phyloP scores from a whole-genome alignment of 2,329 filamentous ascomycete genomes.

The Exophiala calicioides region DNA sequence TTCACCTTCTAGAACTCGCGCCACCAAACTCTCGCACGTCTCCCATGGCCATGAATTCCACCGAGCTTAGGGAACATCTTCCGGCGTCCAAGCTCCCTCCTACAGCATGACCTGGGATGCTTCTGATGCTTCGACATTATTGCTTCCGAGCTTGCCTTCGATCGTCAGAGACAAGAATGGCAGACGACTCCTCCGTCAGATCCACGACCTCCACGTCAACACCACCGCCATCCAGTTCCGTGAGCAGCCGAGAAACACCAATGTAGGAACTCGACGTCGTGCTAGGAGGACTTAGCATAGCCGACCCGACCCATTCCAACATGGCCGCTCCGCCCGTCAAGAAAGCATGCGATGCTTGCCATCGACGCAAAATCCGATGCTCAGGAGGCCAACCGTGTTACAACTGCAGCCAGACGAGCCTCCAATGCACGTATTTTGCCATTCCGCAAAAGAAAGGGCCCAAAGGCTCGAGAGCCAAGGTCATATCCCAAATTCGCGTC shows the following conservation, averaged over 20 bases:
- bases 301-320: too few species aligned
- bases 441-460: conserved; percentile 76
- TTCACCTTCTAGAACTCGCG: neutral
- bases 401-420: conserved; percentile 67
- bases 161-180: too few species aligned
- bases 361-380: conserved; percentile 33
- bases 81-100: too few species aligned
- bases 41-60: neutral
- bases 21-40: neutral
- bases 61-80: neutral
- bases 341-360: conserved; percentile 35
- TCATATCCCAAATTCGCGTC: conserved; percentile 71
- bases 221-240: too few species aligned
- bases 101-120: too few species aligned
- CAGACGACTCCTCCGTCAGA: too few species aligned
- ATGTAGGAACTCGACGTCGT: too few species aligned
- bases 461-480: conserved; percentile 72
- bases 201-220: too few species aligned
- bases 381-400: conserved; percentile 58
- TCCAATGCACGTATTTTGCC: conserved; percentile 72
- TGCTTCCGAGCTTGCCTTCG: too few species aligned
- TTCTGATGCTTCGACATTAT: too few species aligned
- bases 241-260: too few species aligned
- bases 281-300: too few species aligned
- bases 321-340: conserved; percentile 29